A percentile compares a stretch with the other conserved stretches of the same genome.
Evolutionary conservation across 176 grass and related monocot species (phyloP).

Genomic region (Musa schizocarpa): DNA sequence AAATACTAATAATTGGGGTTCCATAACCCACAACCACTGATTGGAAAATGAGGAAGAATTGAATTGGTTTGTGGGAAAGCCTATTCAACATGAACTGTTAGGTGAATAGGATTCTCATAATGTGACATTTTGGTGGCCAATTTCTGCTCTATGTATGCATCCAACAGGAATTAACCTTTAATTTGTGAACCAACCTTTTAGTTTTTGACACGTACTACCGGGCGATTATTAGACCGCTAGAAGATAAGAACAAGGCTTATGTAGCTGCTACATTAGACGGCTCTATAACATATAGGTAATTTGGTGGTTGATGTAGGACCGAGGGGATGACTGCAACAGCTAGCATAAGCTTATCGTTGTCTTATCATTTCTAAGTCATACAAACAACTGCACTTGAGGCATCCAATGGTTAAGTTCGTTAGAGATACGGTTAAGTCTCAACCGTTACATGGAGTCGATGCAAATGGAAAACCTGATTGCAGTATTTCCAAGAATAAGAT

Average conservation of each 20-base stretch:
- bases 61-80: background rate
- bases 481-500: background rate
- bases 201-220: too few species aligned
- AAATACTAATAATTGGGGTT: background rate
- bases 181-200: background rate
- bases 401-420: background rate
- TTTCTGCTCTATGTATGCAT: too few species aligned
- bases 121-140: too few species aligned
- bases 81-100: background rate
- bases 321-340: background rate
- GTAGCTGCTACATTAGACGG: background rate
- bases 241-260: background rate
- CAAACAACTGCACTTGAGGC: too few species aligned
- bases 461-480: background rate
- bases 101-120: too few species aligned
- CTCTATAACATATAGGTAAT: background rate
- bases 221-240: too few species aligned
- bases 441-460: background rate
- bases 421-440: background rate
- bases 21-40: background rate
- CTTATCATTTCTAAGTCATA: too few species aligned
- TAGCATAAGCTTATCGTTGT: background rate
- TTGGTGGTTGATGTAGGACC: background rate
- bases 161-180: too few species aligned
- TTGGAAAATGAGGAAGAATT: background rate